Evolutionary conservation across 2,329 filamentous ascomycete species (phyloP), one percentile per base, ranked within the genome.

Genomic region (Anthostomella pinea): DNA sequence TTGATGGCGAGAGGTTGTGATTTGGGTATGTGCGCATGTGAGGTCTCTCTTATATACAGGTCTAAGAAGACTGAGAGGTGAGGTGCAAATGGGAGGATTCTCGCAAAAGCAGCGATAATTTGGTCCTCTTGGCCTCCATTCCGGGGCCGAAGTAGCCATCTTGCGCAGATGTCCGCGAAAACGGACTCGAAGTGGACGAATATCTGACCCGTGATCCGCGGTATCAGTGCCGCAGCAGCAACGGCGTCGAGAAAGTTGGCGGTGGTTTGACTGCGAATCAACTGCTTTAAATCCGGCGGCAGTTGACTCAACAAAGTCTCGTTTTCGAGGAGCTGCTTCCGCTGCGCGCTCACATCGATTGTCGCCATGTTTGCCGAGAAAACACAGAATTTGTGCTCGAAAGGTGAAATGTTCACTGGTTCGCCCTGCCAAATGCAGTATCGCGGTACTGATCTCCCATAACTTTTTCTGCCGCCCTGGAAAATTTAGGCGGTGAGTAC

Each of bases 131-230:
- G 60, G 36, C 46, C 50, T 46, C 62, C 56, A 26, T 58, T 62
- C 18, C 62, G 60, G 18, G 67, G 52, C 58, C 67, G 60, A 54
- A 72, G 69, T 28, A 85, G 69, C 88, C 88, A 95, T 68, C 85
- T 73, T 44, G 88, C 85, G 63, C 85, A 87, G 32, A 94, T 71
- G 62, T 96, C 90, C 51, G 87, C 79, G 54, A 93, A 87, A 25
- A 90, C 66, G 44, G 75, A 69, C 58, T 86, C 81, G 62, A 90
- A 89, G 55, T 85, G 75, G 48, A 77, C 69, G 56, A 93, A 89
- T 57, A 95, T 69, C 38, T 70, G 70, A 56, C 87, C 79, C 53
- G 87, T 91, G 60, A 80, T 75, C 64, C 71, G 68, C 51, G 85
- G 73, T 53, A 79, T 72, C 56, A 95, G 75, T 39, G 87, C 80